Evolutionary conservation across 2,329 filamentous ascomycete species (phyloP).

Genomic region (Neoscytalidium dimidiatum): DNA sequence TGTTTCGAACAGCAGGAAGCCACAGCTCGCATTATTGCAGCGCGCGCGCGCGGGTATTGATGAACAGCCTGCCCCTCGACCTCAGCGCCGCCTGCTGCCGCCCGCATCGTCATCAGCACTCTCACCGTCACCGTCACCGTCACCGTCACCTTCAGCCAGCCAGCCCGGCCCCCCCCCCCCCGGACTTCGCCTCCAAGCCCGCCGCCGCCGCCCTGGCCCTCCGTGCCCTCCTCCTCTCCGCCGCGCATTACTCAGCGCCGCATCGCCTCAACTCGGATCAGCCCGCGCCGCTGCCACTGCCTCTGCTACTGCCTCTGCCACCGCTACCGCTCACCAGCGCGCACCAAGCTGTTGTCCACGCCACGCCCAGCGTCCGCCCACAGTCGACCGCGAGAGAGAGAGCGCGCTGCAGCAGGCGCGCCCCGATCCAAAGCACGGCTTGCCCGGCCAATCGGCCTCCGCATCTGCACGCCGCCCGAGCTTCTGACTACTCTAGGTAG

Average conservation of each 20-base stretch:
- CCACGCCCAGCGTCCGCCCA: background rate
- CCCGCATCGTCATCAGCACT: too few relatives aligned
- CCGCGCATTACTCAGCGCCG: constrained; percentile 8
- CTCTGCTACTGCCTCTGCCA: background rate
- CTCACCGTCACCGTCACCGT: too few relatives aligned
- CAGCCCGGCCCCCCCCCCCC: background rate
- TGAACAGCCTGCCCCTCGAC: too few relatives aligned
- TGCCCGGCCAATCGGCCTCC: background rate
- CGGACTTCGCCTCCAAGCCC: background rate
- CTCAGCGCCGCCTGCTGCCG: too few relatives aligned
- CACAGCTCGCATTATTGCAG: too few relatives aligned
- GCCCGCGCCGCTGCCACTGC: background rate
- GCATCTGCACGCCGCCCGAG: background rate
- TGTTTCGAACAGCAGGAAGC: too few relatives aligned
- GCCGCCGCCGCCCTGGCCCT: too few relatives aligned
- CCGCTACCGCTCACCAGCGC: constrained; percentile 1
- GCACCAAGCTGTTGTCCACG: background rate
- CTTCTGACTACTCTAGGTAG: background rate
- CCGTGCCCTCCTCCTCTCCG: too few relatives aligned
- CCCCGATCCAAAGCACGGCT: background rate
- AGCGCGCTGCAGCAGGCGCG: background rate
- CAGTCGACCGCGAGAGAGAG: background rate
- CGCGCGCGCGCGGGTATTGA: too few relatives aligned
- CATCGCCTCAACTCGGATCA: constrained; percentile 3
- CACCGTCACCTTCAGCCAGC: background rate